phyloP scores from a whole-genome alignment of 2,329 filamentous ascomycete genomes.

The Fusarium tuaranense region DNA sequence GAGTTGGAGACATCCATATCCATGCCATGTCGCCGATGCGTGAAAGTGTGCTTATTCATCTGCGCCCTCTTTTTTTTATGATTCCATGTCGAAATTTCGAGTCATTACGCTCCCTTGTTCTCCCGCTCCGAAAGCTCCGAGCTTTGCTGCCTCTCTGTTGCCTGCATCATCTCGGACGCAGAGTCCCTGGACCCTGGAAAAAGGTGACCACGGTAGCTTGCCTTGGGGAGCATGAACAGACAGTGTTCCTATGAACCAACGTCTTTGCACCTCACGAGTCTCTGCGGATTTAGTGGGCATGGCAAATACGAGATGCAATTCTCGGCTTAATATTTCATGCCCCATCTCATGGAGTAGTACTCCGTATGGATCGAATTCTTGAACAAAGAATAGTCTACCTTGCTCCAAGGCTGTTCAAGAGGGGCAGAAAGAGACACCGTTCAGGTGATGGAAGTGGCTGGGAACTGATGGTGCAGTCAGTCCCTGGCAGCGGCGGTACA shows the following conservation, averaged over 20 bases:
- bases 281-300: neutral
- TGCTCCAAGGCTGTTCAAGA: neutral
- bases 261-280: neutral
- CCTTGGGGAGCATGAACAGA: neutral
- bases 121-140: conserved; percentile 1
- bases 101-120: neutral
- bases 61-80: neutral
- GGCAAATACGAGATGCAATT: neutral
- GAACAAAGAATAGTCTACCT: neutral
- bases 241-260: neutral
- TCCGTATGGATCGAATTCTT: neutral
- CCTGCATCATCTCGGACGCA: neutral
- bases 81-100: neutral
- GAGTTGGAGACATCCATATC: conserved; percentile 11
- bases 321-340: neutral
- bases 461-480: neutral
- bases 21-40: neutral
- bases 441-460: conserved; percentile 14
- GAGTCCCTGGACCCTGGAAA: neutral
- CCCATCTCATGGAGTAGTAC: neutral
- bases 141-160: neutral
- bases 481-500: conserved; percentile 8
- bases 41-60: conserved; percentile 1
- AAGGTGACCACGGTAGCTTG: neutral
- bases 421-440: conserved; percentile 2